Conservation (phyloP, 2,329 filamentous ascomycete genomes). For the Phyllosticta capitalensis region DNA sequence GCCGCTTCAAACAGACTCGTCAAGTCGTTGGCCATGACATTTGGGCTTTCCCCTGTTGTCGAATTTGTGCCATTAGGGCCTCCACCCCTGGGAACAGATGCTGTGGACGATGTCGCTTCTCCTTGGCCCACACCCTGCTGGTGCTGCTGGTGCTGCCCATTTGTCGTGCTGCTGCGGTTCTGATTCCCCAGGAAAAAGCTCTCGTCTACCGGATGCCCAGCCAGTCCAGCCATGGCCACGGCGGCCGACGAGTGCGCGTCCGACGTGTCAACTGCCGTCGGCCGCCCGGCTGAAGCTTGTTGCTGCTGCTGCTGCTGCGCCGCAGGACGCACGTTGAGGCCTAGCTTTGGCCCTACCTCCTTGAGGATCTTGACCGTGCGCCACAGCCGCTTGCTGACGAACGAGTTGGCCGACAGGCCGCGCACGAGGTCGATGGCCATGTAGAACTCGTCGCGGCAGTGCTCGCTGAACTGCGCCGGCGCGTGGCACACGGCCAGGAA, state of each 20-base stretch:
- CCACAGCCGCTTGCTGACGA: slow-evolving; percentile 65
- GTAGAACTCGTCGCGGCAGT: slow-evolving; percentile 68
- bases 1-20: slow-evolving; percentile 56
- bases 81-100: slow-evolving; percentile 9
- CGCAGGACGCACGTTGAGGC: slow-evolving; percentile 40
- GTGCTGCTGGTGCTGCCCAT: background rate
- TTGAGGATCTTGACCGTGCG: slow-evolving; percentile 61
- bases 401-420: slow-evolving; percentile 60
- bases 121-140: background rate
- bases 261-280: slow-evolving; percentile 26
- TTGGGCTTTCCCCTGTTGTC: slow-evolving; percentile 42
- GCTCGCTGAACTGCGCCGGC: slow-evolving; percentile 58
- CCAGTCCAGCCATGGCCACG: slow-evolving; percentile 56
- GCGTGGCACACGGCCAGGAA: slow-evolving; percentile 70
- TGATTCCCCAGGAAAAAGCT: slow-evolving; percentile 38
- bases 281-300: background rate
- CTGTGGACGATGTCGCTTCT: background rate
- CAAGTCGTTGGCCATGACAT: slow-evolving; percentile 53
- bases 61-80: slow-evolving; percentile 23
- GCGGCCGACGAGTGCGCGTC: slow-evolving; percentile 54
- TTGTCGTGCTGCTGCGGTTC: background rate
- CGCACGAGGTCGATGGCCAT: slow-evolving; percentile 66
- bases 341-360: slow-evolving; percentile 60
- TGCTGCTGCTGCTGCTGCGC: background rate
- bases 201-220: slow-evolving; percentile 52